These are phyloP conservation scores for peach (Prunus persica) DNA, from an alignment of 306 rosid species.

Conservation along the genomic window Prunus_persica_NCBIv2 NC_034010.1:18910001-18910500, in stretches of 20 bases:
- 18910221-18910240: background rate
- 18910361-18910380: background rate
- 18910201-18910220: background rate
- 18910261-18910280: background rate
- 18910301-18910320: background rate
- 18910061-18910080: background rate
- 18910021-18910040: background rate
- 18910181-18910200: background rate
- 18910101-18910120: too few species aligned
- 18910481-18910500: background rate
- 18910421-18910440: background rate
- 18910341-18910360: background rate
- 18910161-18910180: background rate
- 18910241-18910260: background rate
- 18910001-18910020: background rate
- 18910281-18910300: background rate
- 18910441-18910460: background rate
- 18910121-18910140: background rate
- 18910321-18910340: background rate
- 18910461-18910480: background rate
- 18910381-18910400: background rate
- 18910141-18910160: background rate
- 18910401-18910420: background rate
- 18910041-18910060: background rate
- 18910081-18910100: too few species aligned